Evolutionary conservation across 2,329 filamentous ascomycete genomes (phyloP).

Genomic region (Fusarium sp.): DNA sequence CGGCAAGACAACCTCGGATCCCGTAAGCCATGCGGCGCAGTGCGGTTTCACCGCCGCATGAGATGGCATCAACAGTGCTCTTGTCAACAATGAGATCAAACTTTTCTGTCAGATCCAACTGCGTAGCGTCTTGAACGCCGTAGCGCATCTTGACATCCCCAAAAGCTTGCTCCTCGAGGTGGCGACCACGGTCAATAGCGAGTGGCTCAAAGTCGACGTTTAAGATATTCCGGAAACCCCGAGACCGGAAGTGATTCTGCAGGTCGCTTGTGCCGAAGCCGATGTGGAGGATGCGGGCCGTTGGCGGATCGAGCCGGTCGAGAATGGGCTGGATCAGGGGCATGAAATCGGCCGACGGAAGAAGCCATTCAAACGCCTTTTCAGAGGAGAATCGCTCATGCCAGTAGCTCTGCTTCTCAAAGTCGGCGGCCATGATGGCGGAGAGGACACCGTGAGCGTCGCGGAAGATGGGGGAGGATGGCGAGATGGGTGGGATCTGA

Average conservation of each 20-base stretch:
- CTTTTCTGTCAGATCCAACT: slow-evolving; percentile 40
- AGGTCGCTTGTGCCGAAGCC: slow-evolving; percentile 61
- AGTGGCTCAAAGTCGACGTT: slow-evolving; percentile 62
- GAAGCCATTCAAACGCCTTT: slow-evolving; percentile 59
- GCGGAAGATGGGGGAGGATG: slow-evolving; percentile 27
- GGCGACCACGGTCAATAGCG: slow-evolving; percentile 54
- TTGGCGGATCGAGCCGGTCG: slow-evolving; percentile 33
- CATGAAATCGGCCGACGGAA: slow-evolving; percentile 54
- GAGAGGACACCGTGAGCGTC: slow-evolving; percentile 13
- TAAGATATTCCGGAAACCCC: slow-evolving; percentile 55
- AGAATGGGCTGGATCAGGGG: slow-evolving; percentile 53
- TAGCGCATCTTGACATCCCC: slow-evolving; percentile 57
- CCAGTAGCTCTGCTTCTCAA: slow-evolving; percentile 62
- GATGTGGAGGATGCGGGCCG: slow-evolving; percentile 54
- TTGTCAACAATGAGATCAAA: slow-evolving; percentile 60
- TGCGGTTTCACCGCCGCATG: slow-evolving; percentile 54
- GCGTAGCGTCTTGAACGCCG: slow-evolving; percentile 56
- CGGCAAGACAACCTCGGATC: slow-evolving; percentile 49
- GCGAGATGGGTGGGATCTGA: slow-evolving; percentile 35
- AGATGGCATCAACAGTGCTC: slow-evolving; percentile 59
- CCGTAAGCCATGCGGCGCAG: slow-evolving; percentile 52
- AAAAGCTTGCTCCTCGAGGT: slow-evolving; percentile 53
- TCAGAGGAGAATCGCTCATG: slow-evolving; percentile 57
- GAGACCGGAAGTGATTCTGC: slow-evolving; percentile 56
- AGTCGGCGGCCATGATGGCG: slow-evolving; percentile 49